Evolutionary conservation across 2,329 filamentous ascomycete species (phyloP), one percentile per base, ranked within the genome.

Genomic region (Aspergillus latus): DNA sequence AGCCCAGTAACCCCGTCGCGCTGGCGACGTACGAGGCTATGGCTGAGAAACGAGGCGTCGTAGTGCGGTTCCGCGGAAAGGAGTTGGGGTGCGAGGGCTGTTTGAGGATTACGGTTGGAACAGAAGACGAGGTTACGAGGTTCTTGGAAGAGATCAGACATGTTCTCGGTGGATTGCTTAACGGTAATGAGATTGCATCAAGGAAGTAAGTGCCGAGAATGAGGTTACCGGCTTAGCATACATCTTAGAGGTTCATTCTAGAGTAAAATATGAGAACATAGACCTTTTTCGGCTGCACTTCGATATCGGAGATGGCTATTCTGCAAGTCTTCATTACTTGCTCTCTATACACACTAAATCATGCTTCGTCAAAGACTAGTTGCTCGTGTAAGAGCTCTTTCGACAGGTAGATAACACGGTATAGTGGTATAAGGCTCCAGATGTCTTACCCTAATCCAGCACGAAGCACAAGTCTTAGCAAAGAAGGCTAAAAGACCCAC

Each of bases 21-120:
- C 73, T 92, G 66, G 85, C 84, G 9, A 88, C 93, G 6, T 99
- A 99, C 72, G 86, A 95, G 76, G 81, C 79, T 30, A 80, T 99
- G 66, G 94, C 94, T 0, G 91, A 96, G 79, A 83, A 85, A 40
- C 87, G 86, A 70, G 92, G 93, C 0, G 93, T 99, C 0, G 92
- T 99, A 5, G 93, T 97, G 3, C 82, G 94, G 52, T 99, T 97
- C 74, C 82, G 94, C 65, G 94, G 94, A 47, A 95, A 92, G 77
- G 94, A 99, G 78, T 80, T 89, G 62, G 93, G 92, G 4, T 99
- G 94, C 71, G 74, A 87, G 42, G 94, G 93, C 0, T 97, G 93
- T 68, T 75, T 99, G 72, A 84, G 94, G 54, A 90, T 97, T 63
- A 99, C 94, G 0, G 85, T 99, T 10, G 94, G 94, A 13, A 97